A percentile compares a stretch with the other conserved stretches of the same genome.
phyloP scores from a whole-genome alignment of 2,329 filamentous ascomycete genomes.

The Thelonectria blattea region DNA sequence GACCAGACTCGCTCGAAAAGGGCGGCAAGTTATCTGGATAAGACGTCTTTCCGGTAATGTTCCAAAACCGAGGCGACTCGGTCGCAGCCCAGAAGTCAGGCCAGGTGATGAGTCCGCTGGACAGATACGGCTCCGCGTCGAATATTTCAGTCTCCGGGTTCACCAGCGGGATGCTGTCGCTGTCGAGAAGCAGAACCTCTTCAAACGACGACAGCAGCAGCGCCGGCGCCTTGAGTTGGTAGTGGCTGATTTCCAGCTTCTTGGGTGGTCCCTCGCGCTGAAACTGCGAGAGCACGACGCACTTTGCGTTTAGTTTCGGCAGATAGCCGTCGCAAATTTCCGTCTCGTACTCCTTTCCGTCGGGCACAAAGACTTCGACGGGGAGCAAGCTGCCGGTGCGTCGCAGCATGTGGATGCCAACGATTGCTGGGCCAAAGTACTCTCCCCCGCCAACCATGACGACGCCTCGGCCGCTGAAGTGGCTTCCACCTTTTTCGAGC shows the following conservation, averaged over 20 bases:
- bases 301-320: slow-evolving; percentile 17
- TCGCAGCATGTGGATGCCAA: slow-evolving; percentile 22
- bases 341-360: slow-evolving; percentile 12
- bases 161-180: slow-evolving; percentile 20
- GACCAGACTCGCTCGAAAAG: slow-evolving; percentile 12
- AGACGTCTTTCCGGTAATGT: slow-evolving; percentile 9
- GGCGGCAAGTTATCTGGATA: slow-evolving; percentile 16
- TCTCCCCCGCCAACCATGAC: slow-evolving; percentile 23
- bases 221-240: slow-evolving; percentile 17
- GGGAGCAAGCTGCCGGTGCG: slow-evolving; percentile 15
- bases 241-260: slow-evolving; percentile 11
- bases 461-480: slow-evolving; percentile 14
- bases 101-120: slow-evolving; percentile 14
- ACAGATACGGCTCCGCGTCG: slow-evolving; percentile 10
- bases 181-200: slow-evolving; percentile 20
- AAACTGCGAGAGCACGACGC: slow-evolving; percentile 14
- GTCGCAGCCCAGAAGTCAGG: slow-evolving; percentile 19
- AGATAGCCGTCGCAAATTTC: slow-evolving; percentile 16
- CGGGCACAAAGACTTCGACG: slow-evolving; percentile 19
- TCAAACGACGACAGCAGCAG: slow-evolving; percentile 18
- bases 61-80: slow-evolving; percentile 18
- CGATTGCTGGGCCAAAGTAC: slow-evolving; percentile 22
- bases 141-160: slow-evolving; percentile 13
- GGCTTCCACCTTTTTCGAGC: background rate
- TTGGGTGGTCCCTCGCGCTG: background rate